Percentiles rank a stretch among this genome's conserved stretches.
phyloP scores from a whole-genome alignment of 495 filamentous ascomycete genomes.

The Lasiosphaeria ovina region DNA sequence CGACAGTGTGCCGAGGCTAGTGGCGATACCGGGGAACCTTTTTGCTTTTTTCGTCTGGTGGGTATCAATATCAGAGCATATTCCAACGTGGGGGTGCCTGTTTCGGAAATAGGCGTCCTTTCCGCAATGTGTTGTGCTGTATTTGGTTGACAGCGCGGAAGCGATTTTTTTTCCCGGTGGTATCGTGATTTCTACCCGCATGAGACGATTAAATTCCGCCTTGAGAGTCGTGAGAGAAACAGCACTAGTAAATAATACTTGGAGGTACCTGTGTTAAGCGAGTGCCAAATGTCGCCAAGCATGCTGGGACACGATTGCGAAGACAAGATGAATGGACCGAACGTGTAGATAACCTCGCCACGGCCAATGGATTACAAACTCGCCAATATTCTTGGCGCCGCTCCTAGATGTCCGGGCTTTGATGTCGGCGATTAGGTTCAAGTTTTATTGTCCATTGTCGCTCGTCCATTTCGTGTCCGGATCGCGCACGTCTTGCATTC shows the following conservation, averaged over 20 bases:
- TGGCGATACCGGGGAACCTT: too few species aligned
- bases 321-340: neutral
- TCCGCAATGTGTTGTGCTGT: neutral
- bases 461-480: neutral
- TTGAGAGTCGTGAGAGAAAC: neutral
- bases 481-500: neutral
- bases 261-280: neutral
- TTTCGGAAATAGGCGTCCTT: neutral
- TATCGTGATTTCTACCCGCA: neutral
- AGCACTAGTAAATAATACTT: neutral
- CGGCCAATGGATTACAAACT: neutral
- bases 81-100: neutral
- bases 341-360: neutral
- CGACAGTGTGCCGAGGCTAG: too few species aligned
- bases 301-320: neutral
- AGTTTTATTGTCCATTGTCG: neutral
- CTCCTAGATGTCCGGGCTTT: neutral
- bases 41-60: neutral
- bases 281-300: neutral
- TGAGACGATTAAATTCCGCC: neutral
- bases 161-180: too few species aligned
- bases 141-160: too few species aligned
- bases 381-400: neutral
- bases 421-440: neutral
- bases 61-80: neutral